Conservation (phyloP, 345 rosid species). For the Boechera stricta region DNA sequence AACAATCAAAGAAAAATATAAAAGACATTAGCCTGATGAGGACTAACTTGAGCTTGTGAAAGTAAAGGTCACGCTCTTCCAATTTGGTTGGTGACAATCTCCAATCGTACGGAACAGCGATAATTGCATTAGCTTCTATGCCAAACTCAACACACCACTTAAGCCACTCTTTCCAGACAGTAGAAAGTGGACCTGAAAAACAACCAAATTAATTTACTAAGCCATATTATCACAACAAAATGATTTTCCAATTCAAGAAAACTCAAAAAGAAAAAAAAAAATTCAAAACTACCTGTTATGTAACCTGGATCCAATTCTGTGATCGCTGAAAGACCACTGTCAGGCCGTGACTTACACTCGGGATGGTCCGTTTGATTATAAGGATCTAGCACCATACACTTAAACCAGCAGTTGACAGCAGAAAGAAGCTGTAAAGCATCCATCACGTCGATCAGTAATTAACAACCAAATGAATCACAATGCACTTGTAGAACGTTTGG, state of each 20-base stretch:
- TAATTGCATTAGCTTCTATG: constrained; percentile 87
- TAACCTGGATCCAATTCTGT: constrained; percentile 98
- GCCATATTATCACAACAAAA: constrained; percentile 17
- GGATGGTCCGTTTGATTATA: constrained; percentile 97
- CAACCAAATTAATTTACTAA: constrained; percentile 21
- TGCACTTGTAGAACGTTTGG: not conserved
- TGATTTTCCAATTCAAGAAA: not conserved
- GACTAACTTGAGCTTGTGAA: constrained; percentile 94
- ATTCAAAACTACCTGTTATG: constrained; percentile 66
- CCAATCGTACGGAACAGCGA: constrained; percentile 99
- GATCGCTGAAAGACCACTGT: constrained; percentile 92
- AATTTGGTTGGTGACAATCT: constrained; percentile 92
- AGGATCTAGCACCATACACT: constrained; percentile 90
- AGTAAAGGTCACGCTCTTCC: constrained; percentile 97
- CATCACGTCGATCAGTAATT: constrained; percentile 21
- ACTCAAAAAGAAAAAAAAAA: constrained; percentile 6
- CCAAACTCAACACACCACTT: constrained; percentile 99
- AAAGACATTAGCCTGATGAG: constrained; percentile 20
- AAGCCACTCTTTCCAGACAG: constrained; percentile 99
- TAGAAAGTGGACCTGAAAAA: constrained; percentile 87
- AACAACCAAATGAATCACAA: constrained; percentile 7
- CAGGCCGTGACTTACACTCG: constrained; percentile 95
- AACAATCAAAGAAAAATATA: not conserved
- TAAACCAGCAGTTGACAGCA: constrained; percentile 99
- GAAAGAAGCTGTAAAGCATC: constrained; percentile 76